Evolutionary conservation across 495 filamentous ascomycete species (phyloP).

Genomic region (Tetracladium setigerum): DNA sequence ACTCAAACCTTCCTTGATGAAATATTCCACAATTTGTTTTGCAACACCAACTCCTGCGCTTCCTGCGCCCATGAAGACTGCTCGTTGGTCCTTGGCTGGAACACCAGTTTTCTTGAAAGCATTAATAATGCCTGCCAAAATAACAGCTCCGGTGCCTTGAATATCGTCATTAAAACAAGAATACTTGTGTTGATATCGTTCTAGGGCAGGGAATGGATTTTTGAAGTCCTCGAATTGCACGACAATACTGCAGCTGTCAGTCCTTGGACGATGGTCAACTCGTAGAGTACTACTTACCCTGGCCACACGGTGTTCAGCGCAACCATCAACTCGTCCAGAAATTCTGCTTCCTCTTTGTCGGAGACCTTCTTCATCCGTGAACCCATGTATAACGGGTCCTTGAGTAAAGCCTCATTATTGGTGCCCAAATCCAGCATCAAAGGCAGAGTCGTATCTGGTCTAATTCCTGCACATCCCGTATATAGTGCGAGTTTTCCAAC

Average conservation of each 20-base stretch:
- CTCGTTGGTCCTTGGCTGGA: constrained; percentile 63
- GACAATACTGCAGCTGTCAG: constrained; percentile 51
- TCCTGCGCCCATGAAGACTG: constrained; percentile 73
- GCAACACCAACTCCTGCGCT: constrained; percentile 74
- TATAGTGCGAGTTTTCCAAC: constrained; percentile 73
- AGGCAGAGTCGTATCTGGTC: constrained; percentile 65
- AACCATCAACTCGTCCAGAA: constrained; percentile 74
- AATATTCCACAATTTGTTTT: constrained; percentile 71
- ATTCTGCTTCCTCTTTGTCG: constrained; percentile 62
- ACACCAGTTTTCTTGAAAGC: constrained; percentile 61
- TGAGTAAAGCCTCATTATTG: constrained; percentile 59
- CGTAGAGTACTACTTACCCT: constrained; percentile 39
- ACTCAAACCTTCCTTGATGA: constrained; percentile 67
- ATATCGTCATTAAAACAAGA: constrained; percentile 83
- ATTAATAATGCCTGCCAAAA: constrained; percentile 70
- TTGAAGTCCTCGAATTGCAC: constrained; percentile 86
- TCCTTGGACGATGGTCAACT: not conserved
- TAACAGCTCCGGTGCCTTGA: constrained; percentile 75
- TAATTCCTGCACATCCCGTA: constrained; percentile 71
- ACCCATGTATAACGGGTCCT: constrained; percentile 75
- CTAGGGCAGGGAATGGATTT: constrained; percentile 74
- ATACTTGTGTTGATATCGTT: constrained; percentile 63
- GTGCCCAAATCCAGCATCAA: constrained; percentile 73
- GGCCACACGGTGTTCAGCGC: constrained; percentile 73
- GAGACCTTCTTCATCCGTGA: constrained; percentile 59